These are phyloP conservation scores for Fraxinus sp. DNA, from an alignment of 305 asterid species.

Conservation along the genomic window DNA sequence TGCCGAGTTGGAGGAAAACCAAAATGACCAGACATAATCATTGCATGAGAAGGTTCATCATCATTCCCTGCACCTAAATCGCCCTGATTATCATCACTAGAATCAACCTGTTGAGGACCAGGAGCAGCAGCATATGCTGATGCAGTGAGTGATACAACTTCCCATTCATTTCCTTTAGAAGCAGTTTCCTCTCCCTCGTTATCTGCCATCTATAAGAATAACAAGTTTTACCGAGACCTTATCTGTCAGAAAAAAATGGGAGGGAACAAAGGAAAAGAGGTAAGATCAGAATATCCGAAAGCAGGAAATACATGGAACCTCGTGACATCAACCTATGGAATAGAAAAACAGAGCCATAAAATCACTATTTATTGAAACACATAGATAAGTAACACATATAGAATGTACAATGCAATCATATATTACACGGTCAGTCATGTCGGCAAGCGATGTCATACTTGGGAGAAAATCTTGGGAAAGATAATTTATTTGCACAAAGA, in stretches of 20 bases:
- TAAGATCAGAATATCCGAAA: neutral
- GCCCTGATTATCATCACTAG: slow-evolving; percentile 17
- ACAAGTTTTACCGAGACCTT: neutral
- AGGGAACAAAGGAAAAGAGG: neutral
- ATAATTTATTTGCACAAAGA: neutral
- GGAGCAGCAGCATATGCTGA: slow-evolving; percentile 67
- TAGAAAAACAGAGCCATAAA: neutral
- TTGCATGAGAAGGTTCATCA: slow-evolving; percentile 40
- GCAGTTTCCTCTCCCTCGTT: slow-evolving; percentile 35
- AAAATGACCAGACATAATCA: slow-evolving; percentile 70
- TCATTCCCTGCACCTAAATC: slow-evolving; percentile 25
- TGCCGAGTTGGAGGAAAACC: slow-evolving; percentile 34
- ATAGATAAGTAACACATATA: neutral
- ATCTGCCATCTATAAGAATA: slow-evolving; percentile 43
- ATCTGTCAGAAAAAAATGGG: neutral
- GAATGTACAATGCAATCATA: neutral
- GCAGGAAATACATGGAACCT: neutral
- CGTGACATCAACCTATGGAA: neutral
- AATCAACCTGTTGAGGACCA: slow-evolving; percentile 33
- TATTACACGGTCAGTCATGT: neutral
- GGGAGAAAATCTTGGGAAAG: neutral
- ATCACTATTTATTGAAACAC: neutral
- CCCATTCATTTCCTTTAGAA: slow-evolving; percentile 64
- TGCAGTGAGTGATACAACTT: slow-evolving; percentile 60
- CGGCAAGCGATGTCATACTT: neutral